Conservation (phyloP, 169 alveolate genomes). For the Toxoplasma gondii region DNA sequence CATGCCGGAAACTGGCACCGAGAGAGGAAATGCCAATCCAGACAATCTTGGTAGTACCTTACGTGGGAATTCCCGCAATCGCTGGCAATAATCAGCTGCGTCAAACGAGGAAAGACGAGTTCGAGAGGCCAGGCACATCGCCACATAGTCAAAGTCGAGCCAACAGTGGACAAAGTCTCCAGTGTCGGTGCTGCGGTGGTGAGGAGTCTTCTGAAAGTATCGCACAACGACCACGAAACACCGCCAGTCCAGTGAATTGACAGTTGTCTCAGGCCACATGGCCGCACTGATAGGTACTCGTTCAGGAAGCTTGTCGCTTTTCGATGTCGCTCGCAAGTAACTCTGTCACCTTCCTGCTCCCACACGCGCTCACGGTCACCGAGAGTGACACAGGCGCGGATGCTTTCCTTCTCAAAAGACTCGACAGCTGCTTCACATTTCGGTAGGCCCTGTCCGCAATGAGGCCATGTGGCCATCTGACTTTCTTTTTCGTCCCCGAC, state of each 20-base stretch:
- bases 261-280: neutral
- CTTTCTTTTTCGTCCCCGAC: neutral
- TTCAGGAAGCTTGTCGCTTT: neutral
- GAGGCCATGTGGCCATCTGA: neutral
- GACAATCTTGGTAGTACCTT: neutral
- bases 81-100: neutral
- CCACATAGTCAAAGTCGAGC: conserved; percentile 8
- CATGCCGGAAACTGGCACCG: conserved; percentile 12
- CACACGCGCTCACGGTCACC: no score
- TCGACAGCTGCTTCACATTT: neutral
- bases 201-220: neutral
- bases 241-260: neutral
- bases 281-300: neutral
- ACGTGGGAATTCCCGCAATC: neutral
- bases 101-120: neutral
- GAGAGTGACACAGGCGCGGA: neutral
- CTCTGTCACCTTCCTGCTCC: no score
- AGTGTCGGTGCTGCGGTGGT: neutral
- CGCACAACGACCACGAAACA: neutral
- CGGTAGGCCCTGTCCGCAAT: neutral
- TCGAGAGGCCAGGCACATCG: neutral
- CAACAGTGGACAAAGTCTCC: neutral
- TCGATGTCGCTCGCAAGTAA: no score
- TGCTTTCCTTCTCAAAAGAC: neutral
- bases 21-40: neutral